Evolutionary conservation across 805 yeast genomes (phyloP).

Genomic region (Suhomyces pyralidae): DNA sequence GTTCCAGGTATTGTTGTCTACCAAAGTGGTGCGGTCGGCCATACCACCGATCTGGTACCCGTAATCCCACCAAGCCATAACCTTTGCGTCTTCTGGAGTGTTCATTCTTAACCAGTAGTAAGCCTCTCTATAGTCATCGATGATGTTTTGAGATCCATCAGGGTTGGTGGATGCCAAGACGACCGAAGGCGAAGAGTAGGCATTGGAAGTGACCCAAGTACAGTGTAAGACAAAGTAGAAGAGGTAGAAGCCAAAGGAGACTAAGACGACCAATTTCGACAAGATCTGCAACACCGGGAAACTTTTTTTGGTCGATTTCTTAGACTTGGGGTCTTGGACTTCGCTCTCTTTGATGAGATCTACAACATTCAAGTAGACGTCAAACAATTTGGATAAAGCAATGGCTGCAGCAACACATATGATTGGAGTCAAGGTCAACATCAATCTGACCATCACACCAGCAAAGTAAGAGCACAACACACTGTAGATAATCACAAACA

Average conservation of each 20-base stretch:
- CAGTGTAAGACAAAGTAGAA: constrained; percentile 86
- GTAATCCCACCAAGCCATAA: constrained; percentile 99
- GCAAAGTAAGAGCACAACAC: constrained; percentile 97
- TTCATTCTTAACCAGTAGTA: constrained; percentile 99
- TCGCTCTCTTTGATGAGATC: constrained; percentile 27
- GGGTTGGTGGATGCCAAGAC: constrained; percentile 80
- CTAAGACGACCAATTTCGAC: constrained; percentile 61
- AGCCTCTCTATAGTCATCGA: constrained; percentile 98
- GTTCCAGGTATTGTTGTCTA: constrained; percentile 99
- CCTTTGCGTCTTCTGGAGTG: constrained; percentile 91
- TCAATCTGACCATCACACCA: constrained; percentile 97
- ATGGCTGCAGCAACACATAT: constrained; percentile 92
- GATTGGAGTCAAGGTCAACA: constrained; percentile 94
- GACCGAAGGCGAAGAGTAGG: constrained; percentile 97
- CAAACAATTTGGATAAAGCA: constrained; percentile 80
- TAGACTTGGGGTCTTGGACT: constrained; percentile 5
- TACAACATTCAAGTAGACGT: constrained; percentile 70
- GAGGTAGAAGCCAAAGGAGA: constrained; percentile 71
- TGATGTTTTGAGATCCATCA: constrained; percentile 80
- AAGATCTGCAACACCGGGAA: constrained; percentile 35
- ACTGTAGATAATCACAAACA: constrained; percentile 85
- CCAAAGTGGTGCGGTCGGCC: constrained; percentile 98
- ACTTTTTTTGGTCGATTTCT: constrained; percentile 10
- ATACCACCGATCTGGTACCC: constrained; percentile 99
- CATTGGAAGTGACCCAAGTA: constrained; percentile 95